Evolutionary conservation across 441 rosid genomes (phyloP), one percentile per base, ranked within the genome.

Genomic region (Kokia cookei): DNA sequence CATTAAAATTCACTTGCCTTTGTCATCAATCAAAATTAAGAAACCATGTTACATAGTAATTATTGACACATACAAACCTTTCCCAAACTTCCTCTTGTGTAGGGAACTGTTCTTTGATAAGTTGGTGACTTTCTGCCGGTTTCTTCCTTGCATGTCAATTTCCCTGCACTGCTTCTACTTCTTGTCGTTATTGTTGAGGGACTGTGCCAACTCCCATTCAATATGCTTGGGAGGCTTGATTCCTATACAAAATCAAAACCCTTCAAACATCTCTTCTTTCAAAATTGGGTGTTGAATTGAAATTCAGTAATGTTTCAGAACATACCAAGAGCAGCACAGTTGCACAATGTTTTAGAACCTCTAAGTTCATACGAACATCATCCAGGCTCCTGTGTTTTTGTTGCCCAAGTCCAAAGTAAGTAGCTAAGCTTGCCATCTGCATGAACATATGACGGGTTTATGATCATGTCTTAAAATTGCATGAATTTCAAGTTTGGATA

Each of bases 311-410:
- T 13, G 75, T 53, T 65, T 47, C 24, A 68, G 68, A 13, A 42
- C 48, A 15, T 88, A 95, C 99, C 94, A 95, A 64, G 79, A 95
- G 86, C 37, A 95, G 89, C 62, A 95, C 97, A 0, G 99, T 90
- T 24, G 99, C 98, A 32, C 98, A 95, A 42, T 86, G 92, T 88
- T 93, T 95, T 72, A 95, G 77, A 70, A 95, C 96, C 84, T 95
- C 98, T 76, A 95, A 65, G 65, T 95, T 95, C 99, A 93, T 86
- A 29, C 98, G 84, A 69, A 87, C 99, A 68, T 93, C 98, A 32
- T 91, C 95, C 0, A 95, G 93, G 78, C 98, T 95, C 81, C 98
- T 91, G 79, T 94, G 99, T 71, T 88, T 94, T 83, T 91, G 98
- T 61, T 84, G 87, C 45, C 98, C 97, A 32, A 94, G 91, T n/a